phyloP scores from a whole-genome alignment of 495 filamentous ascomycete species.

The Xylaria palmicola region DNA sequence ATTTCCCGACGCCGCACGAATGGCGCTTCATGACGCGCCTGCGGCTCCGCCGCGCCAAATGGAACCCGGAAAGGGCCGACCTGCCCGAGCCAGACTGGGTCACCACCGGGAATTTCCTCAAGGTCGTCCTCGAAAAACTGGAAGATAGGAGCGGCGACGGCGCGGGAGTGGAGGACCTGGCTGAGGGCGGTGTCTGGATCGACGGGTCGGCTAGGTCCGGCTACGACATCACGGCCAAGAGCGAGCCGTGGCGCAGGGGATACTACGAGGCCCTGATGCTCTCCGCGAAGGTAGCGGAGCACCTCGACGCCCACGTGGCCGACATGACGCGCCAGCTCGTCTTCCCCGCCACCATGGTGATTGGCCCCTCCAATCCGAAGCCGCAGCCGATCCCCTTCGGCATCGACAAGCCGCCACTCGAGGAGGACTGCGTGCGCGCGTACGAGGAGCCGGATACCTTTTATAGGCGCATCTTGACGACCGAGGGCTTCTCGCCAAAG shows the following conservation, averaged over 20 bases:
- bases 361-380: constrained; percentile 79
- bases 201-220: constrained; percentile 39
- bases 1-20: constrained; percentile 71
- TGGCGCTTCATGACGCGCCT: constrained; percentile 66
- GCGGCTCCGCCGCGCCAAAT: constrained; percentile 58
- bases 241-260: constrained; percentile 76
- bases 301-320: constrained; percentile 71
- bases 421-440: constrained; percentile 67
- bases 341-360: constrained; percentile 67
- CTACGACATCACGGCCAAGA: constrained; percentile 68
- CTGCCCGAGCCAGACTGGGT: constrained; percentile 61
- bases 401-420: constrained; percentile 55
- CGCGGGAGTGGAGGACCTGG: constrained; percentile 52
- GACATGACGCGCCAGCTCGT: constrained; percentile 64
- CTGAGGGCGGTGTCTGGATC: constrained; percentile 40
- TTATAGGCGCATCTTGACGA: constrained; percentile 77
- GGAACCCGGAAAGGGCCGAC: constrained; percentile 53
- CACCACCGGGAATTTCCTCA: constrained; percentile 52
- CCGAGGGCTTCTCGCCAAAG: constrained; percentile 66
- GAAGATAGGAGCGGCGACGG: constrained; percentile 69
- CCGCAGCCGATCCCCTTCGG: constrained; percentile 68
- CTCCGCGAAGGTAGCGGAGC: constrained; percentile 71
- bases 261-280: constrained; percentile 81
- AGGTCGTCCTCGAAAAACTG: constrained; percentile 56
- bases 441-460: constrained; percentile 64